Conservation (phyloP, 1,284 basidiomycete species). For the Apiotrichum siamense region DNA sequence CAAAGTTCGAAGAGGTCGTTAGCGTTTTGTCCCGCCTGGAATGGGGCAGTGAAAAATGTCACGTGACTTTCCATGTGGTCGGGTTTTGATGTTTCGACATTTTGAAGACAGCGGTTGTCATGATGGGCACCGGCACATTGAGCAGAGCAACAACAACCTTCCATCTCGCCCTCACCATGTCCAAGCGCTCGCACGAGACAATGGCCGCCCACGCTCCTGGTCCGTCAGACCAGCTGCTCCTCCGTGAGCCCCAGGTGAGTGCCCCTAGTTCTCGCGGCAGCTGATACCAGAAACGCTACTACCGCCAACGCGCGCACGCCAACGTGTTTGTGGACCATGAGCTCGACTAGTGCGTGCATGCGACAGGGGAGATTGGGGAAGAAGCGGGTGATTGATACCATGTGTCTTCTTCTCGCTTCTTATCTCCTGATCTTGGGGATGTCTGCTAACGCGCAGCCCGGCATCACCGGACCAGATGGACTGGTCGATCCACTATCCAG, state of each 20-base stretch:
- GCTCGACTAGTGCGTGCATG: conserved; percentile 64
- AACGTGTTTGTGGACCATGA: conserved; percentile 97
- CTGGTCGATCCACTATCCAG: conserved; percentile 81
- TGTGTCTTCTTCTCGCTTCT: background rate
- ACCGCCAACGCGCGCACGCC: conserved; percentile 93
- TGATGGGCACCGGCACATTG: too few species aligned
- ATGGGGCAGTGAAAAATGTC: background rate
- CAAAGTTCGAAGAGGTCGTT: too few species aligned
- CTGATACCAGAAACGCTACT: conserved; percentile 75
- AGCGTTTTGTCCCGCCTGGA: background rate
- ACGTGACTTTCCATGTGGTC: background rate
- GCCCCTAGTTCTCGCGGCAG: background rate
- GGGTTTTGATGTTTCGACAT: background rate
- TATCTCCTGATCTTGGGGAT: background rate
- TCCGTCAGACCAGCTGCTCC: conserved; percentile 15
- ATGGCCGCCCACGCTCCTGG: conserved; percentile 9
- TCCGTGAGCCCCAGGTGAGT: conserved; percentile 35
- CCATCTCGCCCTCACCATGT: conserved; percentile 14
- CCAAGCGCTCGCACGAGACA: conserved; percentile 31
- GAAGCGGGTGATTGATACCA: background rate
- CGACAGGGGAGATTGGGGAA: background rate
- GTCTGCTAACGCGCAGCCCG: conserved; percentile 52
- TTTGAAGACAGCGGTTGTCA: too few species aligned
- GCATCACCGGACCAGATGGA: conserved; percentile 70
- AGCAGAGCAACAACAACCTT: background rate